phyloP scores from a whole-genome alignment of 1,284 basidiomycete genomes.

The Cutaneotrichosporon cyanovorans region DNA sequence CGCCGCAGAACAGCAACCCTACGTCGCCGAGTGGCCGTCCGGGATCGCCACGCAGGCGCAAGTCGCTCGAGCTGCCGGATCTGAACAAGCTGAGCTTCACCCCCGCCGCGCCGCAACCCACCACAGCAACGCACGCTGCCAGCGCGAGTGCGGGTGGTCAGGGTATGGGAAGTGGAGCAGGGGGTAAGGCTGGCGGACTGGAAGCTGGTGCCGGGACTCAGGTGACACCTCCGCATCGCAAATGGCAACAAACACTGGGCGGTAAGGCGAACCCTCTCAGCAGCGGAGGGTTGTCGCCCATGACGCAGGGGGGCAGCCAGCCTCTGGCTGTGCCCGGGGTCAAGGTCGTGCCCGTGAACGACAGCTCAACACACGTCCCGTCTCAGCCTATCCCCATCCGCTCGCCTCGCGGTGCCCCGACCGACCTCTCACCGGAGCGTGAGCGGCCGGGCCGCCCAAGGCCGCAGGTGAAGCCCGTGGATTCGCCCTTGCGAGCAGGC shows the following conservation, averaged over 20 bases:
- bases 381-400: slow-evolving; percentile 19
- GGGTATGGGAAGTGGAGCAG: not conserved
- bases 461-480: slow-evolving; percentile 13
- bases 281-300: no score
- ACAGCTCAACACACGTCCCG: slow-evolving; percentile 15
- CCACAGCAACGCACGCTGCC: slow-evolving; percentile 35
- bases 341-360: slow-evolving; percentile 18
- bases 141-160: slow-evolving; percentile 12
- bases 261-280: not conserved
- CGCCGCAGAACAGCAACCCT: slow-evolving; percentile 34
- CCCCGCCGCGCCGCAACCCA: slow-evolving; percentile 36
- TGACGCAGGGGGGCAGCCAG: not conserved
- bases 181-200: not conserved
- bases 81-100: slow-evolving; percentile 44
- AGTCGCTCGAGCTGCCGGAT: slow-evolving; percentile 45
- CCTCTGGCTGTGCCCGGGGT: slow-evolving; percentile 4
- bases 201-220: not conserved
- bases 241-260: slow-evolving; percentile 9
- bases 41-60: slow-evolving; percentile 38
- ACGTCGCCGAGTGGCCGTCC: slow-evolving; percentile 33
- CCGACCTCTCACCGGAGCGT: slow-evolving; percentile 1
- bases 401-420: slow-evolving; percentile 9
- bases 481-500: slow-evolving; percentile 16
- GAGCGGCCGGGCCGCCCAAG: slow-evolving; percentile 9
- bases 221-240: not conserved